These are phyloP conservation scores for Pythium phragmiticola DNA, from an alignment of 352 stramenopile genomes.

Conservation along the genomic window DNA sequence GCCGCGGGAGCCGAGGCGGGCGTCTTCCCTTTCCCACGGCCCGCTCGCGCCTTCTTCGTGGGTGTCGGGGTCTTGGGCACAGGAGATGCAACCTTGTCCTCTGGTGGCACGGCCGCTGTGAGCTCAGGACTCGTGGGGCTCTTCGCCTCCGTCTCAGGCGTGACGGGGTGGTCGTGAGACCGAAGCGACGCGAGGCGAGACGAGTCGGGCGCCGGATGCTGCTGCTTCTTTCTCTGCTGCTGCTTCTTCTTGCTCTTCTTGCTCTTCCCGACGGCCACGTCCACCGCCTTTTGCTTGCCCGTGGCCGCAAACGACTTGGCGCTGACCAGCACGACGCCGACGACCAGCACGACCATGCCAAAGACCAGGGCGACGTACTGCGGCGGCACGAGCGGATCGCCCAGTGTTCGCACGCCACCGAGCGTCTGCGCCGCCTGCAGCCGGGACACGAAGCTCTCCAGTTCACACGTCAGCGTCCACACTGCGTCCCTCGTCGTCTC, in stretches of 20 bases:
- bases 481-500: neutral
- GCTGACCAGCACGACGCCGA: conserved; percentile 2
- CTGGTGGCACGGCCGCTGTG: neutral
- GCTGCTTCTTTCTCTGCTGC: neutral
- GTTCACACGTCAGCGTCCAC: conserved; percentile 8
- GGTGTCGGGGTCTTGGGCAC: conserved; percentile 4
- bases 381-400: neutral
- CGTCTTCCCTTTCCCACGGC: neutral
- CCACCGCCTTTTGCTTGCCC: conserved; percentile 10
- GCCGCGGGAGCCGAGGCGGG: neutral
- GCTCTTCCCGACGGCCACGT: neutral
- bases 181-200: conserved; percentile 6
- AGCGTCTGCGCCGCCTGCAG: neutral
- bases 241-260: neutral
- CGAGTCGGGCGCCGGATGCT: neutral
- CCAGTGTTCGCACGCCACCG: neutral
- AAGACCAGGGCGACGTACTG: neutral
- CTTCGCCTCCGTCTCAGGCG: no score
- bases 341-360: neutral
- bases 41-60: neutral
- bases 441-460: conserved; percentile 6
- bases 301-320: conserved; percentile 20
- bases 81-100: neutral
- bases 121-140: conserved; percentile 9
- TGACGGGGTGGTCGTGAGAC: neutral